Evolutionary conservation across 176 grass and related monocot species (phyloP).

Genomic region (Zoysia japonica): DNA sequence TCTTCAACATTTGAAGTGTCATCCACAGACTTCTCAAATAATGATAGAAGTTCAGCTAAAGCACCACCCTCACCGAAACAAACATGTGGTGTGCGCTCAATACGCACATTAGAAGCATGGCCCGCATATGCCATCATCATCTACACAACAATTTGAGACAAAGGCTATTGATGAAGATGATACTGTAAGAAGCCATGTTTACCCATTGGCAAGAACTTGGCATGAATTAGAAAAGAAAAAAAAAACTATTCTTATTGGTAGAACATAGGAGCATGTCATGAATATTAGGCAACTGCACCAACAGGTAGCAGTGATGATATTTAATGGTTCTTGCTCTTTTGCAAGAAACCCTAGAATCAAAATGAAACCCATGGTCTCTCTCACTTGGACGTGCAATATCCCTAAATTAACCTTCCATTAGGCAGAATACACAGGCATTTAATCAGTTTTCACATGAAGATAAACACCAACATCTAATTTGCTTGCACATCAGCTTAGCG

Average conservation of each 20-base stretch:
- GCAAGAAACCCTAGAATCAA: neutral
- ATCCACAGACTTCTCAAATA: constrained; percentile 65
- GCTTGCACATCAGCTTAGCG: neutral
- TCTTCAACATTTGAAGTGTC: constrained; percentile 31
- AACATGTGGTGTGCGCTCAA: constrained; percentile 54
- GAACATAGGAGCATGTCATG: neutral
- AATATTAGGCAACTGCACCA: neutral
- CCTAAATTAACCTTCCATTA: neutral
- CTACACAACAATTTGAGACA: constrained; percentile 41
- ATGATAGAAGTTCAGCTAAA: constrained; percentile 71
- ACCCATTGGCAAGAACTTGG: neutral
- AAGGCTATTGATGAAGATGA: constrained; percentile 14
- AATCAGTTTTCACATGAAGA: neutral
- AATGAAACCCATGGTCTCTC: neutral
- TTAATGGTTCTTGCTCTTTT: neutral
- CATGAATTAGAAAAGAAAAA: neutral
- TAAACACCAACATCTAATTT: neutral
- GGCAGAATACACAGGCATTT: neutral
- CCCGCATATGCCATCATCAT: constrained; percentile 74
- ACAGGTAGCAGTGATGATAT: neutral
- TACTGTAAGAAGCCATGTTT: neutral
- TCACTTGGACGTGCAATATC: neutral
- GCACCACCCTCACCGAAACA: constrained; percentile 68
- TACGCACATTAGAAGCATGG: constrained; percentile 63
- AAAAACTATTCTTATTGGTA: neutral